A percentile compares a stretch with the other conserved stretches of the same genome.
These are phyloP conservation scores for Chlamydomonas applanata DNA, from an alignment of 139 green algal species.

Conservation along the genomic window DNA sequence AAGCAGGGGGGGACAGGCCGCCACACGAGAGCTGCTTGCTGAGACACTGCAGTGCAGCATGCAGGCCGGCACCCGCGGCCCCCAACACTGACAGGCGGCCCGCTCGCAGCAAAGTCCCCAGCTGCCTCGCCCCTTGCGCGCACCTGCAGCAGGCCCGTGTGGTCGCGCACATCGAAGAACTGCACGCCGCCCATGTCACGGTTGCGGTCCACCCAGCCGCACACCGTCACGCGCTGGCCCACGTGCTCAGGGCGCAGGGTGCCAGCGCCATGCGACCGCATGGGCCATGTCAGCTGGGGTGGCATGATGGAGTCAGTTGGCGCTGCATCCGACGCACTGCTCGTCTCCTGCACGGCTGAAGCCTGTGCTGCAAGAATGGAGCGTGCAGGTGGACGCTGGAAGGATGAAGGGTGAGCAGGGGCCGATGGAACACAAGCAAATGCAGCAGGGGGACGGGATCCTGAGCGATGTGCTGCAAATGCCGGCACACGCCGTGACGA, in stretches of 20 bases:
- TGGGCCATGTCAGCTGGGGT: slow-evolving; percentile 54
- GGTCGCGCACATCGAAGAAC: slow-evolving; percentile 94
- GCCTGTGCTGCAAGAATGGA: background rate
- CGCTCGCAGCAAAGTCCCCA: too few relatives aligned
- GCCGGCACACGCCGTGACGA: too few relatives aligned
- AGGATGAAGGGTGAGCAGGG: too few relatives aligned
- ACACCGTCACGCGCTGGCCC: slow-evolving; percentile 72
- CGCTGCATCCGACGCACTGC: slow-evolving; percentile 7
- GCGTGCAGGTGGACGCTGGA: too few relatives aligned
- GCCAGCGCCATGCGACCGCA: slow-evolving; percentile 55
- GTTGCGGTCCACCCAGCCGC: slow-evolving; percentile 93
- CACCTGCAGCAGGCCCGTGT: slow-evolving; percentile 91
- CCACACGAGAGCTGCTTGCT: too few relatives aligned
- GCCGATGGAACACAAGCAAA: too few relatives aligned
- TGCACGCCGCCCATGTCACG: slow-evolving; percentile 90
- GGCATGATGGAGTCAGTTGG: slow-evolving; percentile 7
- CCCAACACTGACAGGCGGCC: too few relatives aligned
- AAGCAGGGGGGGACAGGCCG: too few relatives aligned
- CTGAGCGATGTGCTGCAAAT: background rate
- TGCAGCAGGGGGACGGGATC: too few relatives aligned
- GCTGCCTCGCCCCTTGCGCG: too few relatives aligned
- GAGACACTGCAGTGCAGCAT: too few relatives aligned
- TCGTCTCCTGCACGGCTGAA: background rate
- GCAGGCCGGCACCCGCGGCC: background rate
- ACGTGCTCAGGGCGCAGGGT: slow-evolving; percentile 40